Base-by-base conservation (phyloP, 257 asterid species). In the Solanum ossicruentum region DNA sequence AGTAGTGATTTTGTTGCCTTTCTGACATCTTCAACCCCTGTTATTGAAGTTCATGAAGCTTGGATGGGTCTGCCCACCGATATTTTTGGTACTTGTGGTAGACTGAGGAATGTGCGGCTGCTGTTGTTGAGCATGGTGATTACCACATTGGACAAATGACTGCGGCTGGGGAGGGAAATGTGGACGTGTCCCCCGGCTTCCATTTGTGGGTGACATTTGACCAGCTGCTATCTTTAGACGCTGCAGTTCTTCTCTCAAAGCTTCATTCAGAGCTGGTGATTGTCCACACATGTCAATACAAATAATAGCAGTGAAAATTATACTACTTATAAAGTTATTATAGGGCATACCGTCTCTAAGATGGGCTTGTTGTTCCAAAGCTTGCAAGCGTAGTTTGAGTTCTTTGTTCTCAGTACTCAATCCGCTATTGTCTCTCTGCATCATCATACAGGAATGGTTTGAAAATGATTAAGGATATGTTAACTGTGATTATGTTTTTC, bases 351-450 rank as follows among this genome's bases (percentile, higher is more conserved):
- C 99, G 79, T 96, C 99, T 89, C 96, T 90, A 83, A 96, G 99
- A 88, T 93, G 98, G 36, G 99, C 97, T 91, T 93, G 93, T 84
- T 96, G 94, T 87, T 94, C 99, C 90, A 96, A 78, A 63, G 99
- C 96, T 85, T 96, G 93, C 86, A 96, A 83, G 84, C 94, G 95
- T 85, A 94, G 87, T 87, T 91, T 92, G 85, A 96, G 97, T 87
- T 96, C 98, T 90, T 93, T 96, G 95, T 96, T 96, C 92, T 96
- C 98, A 71, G 85, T 18, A 63, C 97, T 93, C 90, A 94, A 87
- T 12, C 93, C 97, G 71, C 84, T 80, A 20, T 97, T 96, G 90
- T 96, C 99, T 86, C 96, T 92, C 99, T 96, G 94, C 89, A 87
- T 47, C 82, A 78, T 78, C 32, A 78, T 78, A 78, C 26, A 26